phyloP scores from a whole-genome alignment of 2,329 filamentous ascomycete genomes.

The Rasamsonia emersonii region DNA sequence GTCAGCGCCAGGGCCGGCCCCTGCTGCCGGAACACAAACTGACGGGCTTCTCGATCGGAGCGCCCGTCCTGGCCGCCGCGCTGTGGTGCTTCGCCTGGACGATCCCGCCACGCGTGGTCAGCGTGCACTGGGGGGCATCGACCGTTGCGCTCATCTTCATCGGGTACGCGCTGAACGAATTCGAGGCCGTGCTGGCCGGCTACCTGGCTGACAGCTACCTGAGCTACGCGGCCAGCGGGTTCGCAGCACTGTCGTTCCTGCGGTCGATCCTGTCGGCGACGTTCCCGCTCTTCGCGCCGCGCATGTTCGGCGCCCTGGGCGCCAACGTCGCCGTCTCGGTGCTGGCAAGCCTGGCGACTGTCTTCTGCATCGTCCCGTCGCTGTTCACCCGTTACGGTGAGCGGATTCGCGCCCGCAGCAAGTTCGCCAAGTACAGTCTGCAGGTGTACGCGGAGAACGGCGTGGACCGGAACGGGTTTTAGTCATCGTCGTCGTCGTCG shows the following conservation, averaged over 20 bases:
- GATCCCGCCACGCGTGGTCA: conserved; percentile 31
- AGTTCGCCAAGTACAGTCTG: conserved; percentile 28
- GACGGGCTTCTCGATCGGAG: conserved; percentile 38
- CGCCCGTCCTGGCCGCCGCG: conserved; percentile 34
- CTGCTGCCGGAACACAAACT: conserved; percentile 41
- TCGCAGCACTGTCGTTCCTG: conserved; percentile 34
- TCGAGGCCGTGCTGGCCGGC: conserved; percentile 33
- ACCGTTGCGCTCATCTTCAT: conserved; percentile 35
- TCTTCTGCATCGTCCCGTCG: conserved; percentile 31
- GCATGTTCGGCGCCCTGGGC: conserved; percentile 33
- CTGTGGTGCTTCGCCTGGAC: conserved; percentile 43
- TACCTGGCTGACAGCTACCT: conserved; percentile 40
- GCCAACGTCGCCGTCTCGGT: conserved; percentile 33
- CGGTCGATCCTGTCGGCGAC: conserved; percentile 30
- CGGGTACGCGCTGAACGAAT: conserved; percentile 42
- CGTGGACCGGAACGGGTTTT: conserved; percentile 14
- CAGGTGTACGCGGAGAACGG: conserved; percentile 18
- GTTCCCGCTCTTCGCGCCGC: conserved; percentile 33
- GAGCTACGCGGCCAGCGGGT: conserved; percentile 37
- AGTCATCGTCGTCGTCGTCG: too few species aligned
- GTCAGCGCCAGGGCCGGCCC: conserved; percentile 12
- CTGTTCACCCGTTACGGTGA: conserved; percentile 32
- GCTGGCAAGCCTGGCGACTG: conserved; percentile 33
- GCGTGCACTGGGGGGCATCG: conserved; percentile 32
- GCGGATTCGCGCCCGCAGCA: conserved; percentile 26